A percentile compares a stretch with the other conserved stretches of the same genome.
Evolutionary conservation across 805 yeast species (phyloP).

Genomic region (Starmerella potacharoeniae): DNA sequence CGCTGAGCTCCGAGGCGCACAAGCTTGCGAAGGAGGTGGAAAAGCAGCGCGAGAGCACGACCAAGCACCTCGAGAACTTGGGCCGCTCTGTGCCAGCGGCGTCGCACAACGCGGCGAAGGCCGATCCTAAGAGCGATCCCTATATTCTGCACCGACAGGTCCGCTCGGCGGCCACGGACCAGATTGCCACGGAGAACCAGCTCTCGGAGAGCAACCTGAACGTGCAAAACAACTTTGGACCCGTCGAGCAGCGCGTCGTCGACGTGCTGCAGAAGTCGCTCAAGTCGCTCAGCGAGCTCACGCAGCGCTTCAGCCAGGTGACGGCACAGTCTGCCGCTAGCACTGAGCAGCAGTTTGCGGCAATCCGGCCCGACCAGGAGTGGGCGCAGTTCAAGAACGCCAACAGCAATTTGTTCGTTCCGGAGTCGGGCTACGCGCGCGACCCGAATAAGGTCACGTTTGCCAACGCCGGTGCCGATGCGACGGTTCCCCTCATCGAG

Average conservation of each 20-base stretch:
- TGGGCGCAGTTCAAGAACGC: slow-evolving; percentile 35
- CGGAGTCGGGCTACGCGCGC: slow-evolving; percentile 31
- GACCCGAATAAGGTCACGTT: slow-evolving; percentile 31
- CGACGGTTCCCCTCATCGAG: slow-evolving; percentile 38
- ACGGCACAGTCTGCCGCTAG: slow-evolving; percentile 25
- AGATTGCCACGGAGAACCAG: slow-evolving; percentile 36
- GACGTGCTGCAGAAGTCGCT: slow-evolving; percentile 35
- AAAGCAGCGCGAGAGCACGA: slow-evolving; percentile 28
- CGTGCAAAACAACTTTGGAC: slow-evolving; percentile 33
- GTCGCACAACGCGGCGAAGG: slow-evolving; percentile 20
- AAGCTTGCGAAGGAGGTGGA: slow-evolving; percentile 33
- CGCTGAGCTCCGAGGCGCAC: slow-evolving; percentile 28
- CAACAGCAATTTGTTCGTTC: slow-evolving; percentile 29
- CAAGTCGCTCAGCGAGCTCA: slow-evolving; percentile 26
- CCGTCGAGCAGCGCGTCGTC: slow-evolving; percentile 36
- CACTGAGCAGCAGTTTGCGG: slow-evolving; percentile 27
- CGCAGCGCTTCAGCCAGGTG: slow-evolving; percentile 26
- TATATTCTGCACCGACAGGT: slow-evolving; percentile 35
- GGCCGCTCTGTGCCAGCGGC: slow-evolving; percentile 24
- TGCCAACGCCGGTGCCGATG: slow-evolving; percentile 32
- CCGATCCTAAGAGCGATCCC: slow-evolving; percentile 38
- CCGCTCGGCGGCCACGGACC: slow-evolving; percentile 31
- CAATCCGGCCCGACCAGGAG: slow-evolving; percentile 33
- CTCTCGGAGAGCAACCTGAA: slow-evolving; percentile 35
- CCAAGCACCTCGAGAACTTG: slow-evolving; percentile 32